Evolutionary conservation across 2,329 filamentous ascomycete genomes (phyloP), one percentile per base, ranked within the genome.

Genomic region (Trichoderma gracile): DNA sequence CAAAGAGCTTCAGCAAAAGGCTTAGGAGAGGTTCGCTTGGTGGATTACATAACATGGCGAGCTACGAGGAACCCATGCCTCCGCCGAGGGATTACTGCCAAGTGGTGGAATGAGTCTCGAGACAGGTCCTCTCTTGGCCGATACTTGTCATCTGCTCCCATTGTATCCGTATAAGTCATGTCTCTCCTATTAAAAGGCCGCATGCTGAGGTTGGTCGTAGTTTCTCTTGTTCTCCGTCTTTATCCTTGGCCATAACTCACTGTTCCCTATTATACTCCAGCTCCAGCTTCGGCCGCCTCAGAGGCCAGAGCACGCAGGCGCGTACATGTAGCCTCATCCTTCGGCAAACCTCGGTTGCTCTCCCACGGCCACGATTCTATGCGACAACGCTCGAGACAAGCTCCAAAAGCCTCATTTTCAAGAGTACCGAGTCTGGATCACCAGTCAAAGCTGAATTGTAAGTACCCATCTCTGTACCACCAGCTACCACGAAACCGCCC

Each of bases 321-420:
- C n/a, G n/a, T 14, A 3, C 33, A 14, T 38, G 12, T 14, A 33
- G 60, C 49, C 64, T 54, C 43, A 27, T 64, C 21, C 12, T 47
- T 42, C 59, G 38, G 17, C 64, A 53, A 8, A 42, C 50, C 46
- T 64, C 59, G 53, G 54, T 9, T 3, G 30, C 42, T 6, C 56
- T 61, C 25, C 21, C 19, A 47, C 38, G 17, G 15, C 12, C 62
- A 40, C 53, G 67, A n/a, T 64, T 23, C 45, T 67, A 67, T 30
- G 61, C 65, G 47, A 68, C 68, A n/a, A 63, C 25, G 5, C 23
- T 70, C 23, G 58, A 64, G 21, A 30, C 60, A 4, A 49, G 66
- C 46, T n/a, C 43, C 7, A 47, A 53, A 3, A 66, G 60, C 5
- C 46, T 70, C 7, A 8, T 66, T 30, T 57, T 70, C 0, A 49